Evolutionary conservation across 2,329 filamentous ascomycete species (phyloP), one percentile per base, ranked within the genome.

Genomic region (Alternaria atra): DNA sequence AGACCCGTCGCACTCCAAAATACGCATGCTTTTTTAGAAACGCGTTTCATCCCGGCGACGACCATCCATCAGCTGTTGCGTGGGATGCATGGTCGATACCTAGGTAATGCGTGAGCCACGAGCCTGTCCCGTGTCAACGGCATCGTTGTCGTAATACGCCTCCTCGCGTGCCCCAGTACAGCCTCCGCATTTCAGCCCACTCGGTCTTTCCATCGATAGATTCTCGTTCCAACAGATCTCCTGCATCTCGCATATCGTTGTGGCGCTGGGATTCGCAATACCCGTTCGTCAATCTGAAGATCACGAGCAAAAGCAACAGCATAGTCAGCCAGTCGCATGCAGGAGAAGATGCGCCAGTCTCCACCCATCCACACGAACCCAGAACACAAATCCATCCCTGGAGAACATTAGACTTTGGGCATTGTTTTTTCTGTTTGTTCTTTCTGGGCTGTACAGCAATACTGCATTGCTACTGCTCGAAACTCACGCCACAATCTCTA

Each of bases 261-360:
- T 46, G 46, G 46, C 53, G 52, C 46, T 56, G 46, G 27, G 27
- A 40, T 46, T 40, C 39, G 52, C 13, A 42, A 40, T 29, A 44
- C 43, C 57, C 37, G 52, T 50, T 55, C 52, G 52, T 39, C 34
- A 52, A 35, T 43, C 46, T 35, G 46, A 32, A 43, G 39, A 60
- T 60, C 52, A 40, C 40, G 32, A 55, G n/a, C 8, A 60, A 60
- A 60, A 60, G 43, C 58, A 60, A 60, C 29, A 25, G 15, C 13
- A 17, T 23, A 44, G n/a, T 37, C 15, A 10, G 30, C 23, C 43
- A 40, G 15, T 35, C n/a, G 43, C 20, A 44, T 39, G 39, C 40
- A 48, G 34, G 42, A 25, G 37, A 29, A 29, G 27, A 25, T 27
- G 44, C 47, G 44, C 43, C 37, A 34, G 27, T 34, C 55, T 39